Evolutionary conservation across 1,284 basidiomycete species (phyloP).

Genomic region (Porodaedalea pini): DNA sequence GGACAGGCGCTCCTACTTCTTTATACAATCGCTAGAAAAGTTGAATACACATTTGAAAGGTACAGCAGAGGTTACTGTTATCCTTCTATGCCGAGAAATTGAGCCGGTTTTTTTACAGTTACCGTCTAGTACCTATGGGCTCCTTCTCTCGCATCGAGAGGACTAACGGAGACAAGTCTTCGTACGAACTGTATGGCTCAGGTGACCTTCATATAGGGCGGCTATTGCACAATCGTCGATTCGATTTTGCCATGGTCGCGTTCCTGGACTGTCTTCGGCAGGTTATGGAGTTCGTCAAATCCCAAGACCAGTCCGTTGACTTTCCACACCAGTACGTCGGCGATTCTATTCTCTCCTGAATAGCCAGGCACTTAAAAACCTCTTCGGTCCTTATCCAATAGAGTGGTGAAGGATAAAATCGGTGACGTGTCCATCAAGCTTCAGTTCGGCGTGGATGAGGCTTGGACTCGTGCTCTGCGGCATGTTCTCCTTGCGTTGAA

Average conservation of each 20-base stretch:
- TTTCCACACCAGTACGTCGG: conserved; percentile 77
- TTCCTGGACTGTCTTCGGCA: conserved; percentile 94
- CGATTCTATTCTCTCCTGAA: conserved; percentile 10
- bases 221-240: conserved; percentile 89
- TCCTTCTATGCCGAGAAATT: conserved; percentile 12
- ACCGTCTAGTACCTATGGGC: conserved; percentile 87
- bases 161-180: conserved; percentile 75
- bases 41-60: conserved; percentile 85
- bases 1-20: conserved; percentile 91
- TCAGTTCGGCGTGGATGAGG: conserved; percentile 92
- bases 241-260: conserved; percentile 94
- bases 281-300: conserved; percentile 78
- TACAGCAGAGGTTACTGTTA: conserved; percentile 35
- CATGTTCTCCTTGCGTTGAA: conserved; percentile 90
- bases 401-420: conserved; percentile 92
- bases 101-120: conserved; percentile 46
- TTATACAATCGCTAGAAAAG: conserved; percentile 85
- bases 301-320: conserved; percentile 69
- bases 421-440: conserved; percentile 93
- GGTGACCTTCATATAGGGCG: conserved; percentile 87
- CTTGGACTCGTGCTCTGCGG: conserved; percentile 91
- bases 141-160: conserved; percentile 91
- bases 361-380: not conserved
- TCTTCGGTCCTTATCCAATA: conserved; percentile 31
- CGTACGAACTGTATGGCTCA: conserved; percentile 87